Evolutionary conservation across 2,329 filamentous ascomycete genomes (phyloP).

Genomic region (Sclerotinia sclerotiorum): DNA sequence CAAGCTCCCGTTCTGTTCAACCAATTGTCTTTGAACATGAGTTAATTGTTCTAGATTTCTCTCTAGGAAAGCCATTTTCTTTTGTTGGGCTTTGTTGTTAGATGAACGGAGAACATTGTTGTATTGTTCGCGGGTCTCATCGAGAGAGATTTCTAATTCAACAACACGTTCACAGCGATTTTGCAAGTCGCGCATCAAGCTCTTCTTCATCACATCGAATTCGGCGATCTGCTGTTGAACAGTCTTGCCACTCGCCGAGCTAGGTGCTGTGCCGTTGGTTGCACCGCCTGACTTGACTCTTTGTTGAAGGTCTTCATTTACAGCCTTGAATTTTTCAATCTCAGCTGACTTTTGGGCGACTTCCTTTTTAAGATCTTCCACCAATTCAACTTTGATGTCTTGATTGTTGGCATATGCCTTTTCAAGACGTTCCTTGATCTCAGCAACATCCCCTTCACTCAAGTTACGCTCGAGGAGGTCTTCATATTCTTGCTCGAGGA

Average conservation of each 20-base stretch:
- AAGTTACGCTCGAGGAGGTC: constrained; percentile 78
- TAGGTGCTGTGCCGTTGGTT: constrained; percentile 57
- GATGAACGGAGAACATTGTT: constrained; percentile 96
- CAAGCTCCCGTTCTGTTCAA: constrained; percentile 93
- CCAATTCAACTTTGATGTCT: constrained; percentile 69
- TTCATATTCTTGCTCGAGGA: constrained; percentile 81
- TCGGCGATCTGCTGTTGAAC: constrained; percentile 97
- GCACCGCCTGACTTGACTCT: constrained; percentile 64
- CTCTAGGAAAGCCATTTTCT: constrained; percentile 99
- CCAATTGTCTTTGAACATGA: constrained; percentile 93
- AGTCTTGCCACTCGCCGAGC: constrained; percentile 77
- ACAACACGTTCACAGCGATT: constrained; percentile 98
- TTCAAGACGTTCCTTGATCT: constrained; percentile 77
- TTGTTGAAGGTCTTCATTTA: constrained; percentile 77
- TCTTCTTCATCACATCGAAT: constrained; percentile 99
- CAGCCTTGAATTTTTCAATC: constrained; percentile 74
- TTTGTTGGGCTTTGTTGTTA: constrained; percentile 98
- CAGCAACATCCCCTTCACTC: constrained; percentile 73
- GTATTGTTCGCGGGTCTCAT: constrained; percentile 97
- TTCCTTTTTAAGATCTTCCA: constrained; percentile 75
- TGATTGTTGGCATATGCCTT: constrained; percentile 75
- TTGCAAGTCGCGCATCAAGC: constrained; percentile 95
- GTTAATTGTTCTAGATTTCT: constrained; percentile 97
- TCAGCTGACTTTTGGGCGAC: constrained; percentile 77
- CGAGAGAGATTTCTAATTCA: constrained; percentile 94